Conservation (phyloP, 148 eudicot genomes). For the Linanthus parryae region DNA sequence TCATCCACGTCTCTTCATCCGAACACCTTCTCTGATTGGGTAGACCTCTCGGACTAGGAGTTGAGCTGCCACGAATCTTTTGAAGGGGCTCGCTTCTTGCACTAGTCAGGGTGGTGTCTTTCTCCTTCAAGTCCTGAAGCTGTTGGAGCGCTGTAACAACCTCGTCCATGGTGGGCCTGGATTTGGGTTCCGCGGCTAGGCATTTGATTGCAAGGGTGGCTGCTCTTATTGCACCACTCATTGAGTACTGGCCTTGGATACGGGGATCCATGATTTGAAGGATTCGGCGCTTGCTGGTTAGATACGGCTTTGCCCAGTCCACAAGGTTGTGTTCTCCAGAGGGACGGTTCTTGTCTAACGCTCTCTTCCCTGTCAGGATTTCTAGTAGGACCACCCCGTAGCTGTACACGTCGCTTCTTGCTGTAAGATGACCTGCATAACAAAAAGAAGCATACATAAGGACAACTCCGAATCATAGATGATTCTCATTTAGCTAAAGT, state of each 20-base stretch:
- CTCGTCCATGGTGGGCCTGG: conserved; percentile 29
- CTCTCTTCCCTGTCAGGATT: conserved; percentile 69
- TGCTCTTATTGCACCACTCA: conserved; percentile 22
- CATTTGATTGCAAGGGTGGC: conserved; percentile 31
- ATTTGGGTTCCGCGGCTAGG: conserved; percentile 29
- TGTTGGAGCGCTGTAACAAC: conserved; percentile 31
- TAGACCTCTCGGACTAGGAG: not conserved
- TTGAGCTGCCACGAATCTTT: not conserved
- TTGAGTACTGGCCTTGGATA: conserved; percentile 64
- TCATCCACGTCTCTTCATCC: not conserved
- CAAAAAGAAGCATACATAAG: not conserved
- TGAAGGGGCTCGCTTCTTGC: conserved; percentile 2
- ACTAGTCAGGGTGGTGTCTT: not conserved
- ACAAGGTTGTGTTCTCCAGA: conserved; percentile 67
- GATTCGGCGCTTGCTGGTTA: conserved; percentile 59
- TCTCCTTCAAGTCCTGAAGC: conserved; percentile 24
- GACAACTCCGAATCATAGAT: not conserved
- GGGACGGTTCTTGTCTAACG: conserved; percentile 60
- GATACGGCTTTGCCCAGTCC: conserved; percentile 65
- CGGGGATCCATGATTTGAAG: conserved; percentile 60
- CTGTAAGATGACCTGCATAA: conserved; percentile 66
- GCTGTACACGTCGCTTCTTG: conserved; percentile 80
- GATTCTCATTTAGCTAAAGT: not conserved
- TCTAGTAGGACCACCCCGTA: conserved; percentile 92
- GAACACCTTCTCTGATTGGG: conserved; percentile 1